Evolutionary conservation across 495 filamentous ascomycete species (phyloP).

Genomic region (Aspergillus hancockii): DNA sequence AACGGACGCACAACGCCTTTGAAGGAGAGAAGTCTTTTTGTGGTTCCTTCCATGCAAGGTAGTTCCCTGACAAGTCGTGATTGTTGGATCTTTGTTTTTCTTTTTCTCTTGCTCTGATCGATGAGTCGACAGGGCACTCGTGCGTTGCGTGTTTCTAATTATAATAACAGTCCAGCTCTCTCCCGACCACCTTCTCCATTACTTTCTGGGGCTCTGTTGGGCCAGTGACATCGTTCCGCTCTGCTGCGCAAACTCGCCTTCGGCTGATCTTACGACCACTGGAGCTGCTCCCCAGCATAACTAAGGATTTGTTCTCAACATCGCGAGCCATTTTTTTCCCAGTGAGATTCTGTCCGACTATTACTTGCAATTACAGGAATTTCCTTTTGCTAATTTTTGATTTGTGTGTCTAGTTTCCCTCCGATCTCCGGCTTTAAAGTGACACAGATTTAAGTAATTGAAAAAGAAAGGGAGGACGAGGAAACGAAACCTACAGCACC

Average conservation of each 20-base stretch:
- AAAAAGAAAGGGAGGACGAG: background rate
- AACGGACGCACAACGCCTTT: constrained; percentile 11
- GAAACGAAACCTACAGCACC: background rate
- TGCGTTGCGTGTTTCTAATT: constrained; percentile 8
- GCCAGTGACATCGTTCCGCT: constrained; percentile 3
- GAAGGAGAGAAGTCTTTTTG: background rate
- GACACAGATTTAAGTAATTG: background rate
- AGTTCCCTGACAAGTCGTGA: background rate
- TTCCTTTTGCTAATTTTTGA: constrained; percentile 2
- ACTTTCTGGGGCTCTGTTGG: constrained; percentile 4
- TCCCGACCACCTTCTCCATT: background rate
- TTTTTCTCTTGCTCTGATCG: constrained; percentile 2
- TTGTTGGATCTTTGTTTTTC: background rate
- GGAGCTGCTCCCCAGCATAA: background rate
- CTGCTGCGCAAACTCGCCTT: constrained; percentile 2
- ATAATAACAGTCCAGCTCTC: constrained; percentile 4
- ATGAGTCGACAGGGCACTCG: background rate
- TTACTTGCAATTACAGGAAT: background rate
- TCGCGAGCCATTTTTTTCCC: background rate
- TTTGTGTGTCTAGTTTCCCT: background rate
- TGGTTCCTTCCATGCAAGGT: background rate
- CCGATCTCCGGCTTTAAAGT: constrained; percentile 1
- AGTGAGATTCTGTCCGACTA: background rate
- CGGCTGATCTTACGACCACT: constrained; percentile 2
- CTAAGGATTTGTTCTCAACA: background rate